A percentile compares a stretch with the other conserved stretches of the same genome.
phyloP scores from a whole-genome alignment of 208 protist genomes.

The Wallacemonas sp. region DNA sequence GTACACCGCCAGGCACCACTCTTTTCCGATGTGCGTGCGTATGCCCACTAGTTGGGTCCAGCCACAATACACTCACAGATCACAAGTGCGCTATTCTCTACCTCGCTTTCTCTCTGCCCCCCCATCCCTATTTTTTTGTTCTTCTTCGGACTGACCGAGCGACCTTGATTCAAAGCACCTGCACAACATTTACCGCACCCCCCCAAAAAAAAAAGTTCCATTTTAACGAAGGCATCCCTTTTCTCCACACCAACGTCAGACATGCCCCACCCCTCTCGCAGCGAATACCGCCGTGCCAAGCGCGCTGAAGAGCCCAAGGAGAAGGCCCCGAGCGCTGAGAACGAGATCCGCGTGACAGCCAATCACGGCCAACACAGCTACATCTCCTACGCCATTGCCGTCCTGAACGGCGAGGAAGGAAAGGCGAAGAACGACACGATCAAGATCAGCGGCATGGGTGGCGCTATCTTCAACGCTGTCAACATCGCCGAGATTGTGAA shows the following conservation, averaged over 20 bases:
- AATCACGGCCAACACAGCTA: slow-evolving; percentile 82
- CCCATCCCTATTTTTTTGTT: slow-evolving; percentile 12
- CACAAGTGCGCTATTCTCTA: no score
- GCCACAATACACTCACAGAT: no score
- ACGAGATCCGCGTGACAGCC: slow-evolving; percentile 87
- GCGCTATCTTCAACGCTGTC: slow-evolving; percentile 90
- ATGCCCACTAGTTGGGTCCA: no score
- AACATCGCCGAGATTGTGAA: slow-evolving; percentile 94
- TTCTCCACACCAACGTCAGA: slow-evolving; percentile 6
- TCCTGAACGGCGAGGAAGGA: slow-evolving; percentile 82
- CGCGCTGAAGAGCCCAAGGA: slow-evolving; percentile 48
- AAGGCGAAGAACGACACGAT: slow-evolving; percentile 84
- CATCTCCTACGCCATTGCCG: slow-evolving; percentile 89
- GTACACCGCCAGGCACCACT: no score
- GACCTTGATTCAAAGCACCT: no score
- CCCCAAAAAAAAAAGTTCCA: not conserved
- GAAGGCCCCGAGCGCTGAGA: slow-evolving; percentile 69
- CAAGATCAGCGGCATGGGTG: slow-evolving; percentile 90
- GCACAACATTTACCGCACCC: not conserved
- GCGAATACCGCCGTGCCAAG: slow-evolving; percentile 76
- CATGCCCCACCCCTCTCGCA: slow-evolving; percentile 66
- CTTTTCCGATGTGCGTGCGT: no score
- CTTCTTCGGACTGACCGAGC: not conserved
- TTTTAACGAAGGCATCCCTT: no score
- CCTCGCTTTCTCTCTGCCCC: no score